Base-by-base conservation (phyloP, 2,329 filamentous ascomycete species). In the Aspergillus amoenus region DNA sequence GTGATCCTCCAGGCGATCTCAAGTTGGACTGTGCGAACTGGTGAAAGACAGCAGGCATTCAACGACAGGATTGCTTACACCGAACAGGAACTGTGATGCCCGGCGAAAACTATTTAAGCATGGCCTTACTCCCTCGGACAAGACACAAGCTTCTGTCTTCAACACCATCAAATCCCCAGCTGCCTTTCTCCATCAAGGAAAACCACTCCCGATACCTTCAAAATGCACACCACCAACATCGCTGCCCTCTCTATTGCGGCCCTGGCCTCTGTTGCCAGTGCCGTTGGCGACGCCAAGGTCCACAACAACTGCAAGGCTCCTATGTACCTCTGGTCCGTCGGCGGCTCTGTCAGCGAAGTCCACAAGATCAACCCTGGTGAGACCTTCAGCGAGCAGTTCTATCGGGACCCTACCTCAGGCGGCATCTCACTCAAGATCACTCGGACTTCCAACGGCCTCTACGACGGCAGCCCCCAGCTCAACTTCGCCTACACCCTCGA, bases 361-460 rank as follows among this genome's bases (percentile, higher is more conserved):
- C 63, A 72, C 41, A 71, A 63, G 34, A 62, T 79, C 56, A 44
- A 64, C 3, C 59, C 72, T 5, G 72, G 71, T 40, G 57, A 55
- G 11, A 62, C 50, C 45, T 79, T 76, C 66, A 68, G 63, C 15
- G 73, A 79, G 60, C 34, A 52, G 15, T 68, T 76, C 59, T 69
- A 64, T 62, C 66, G 68, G 46, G 73, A 77, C 52, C 59, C 68
- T 18, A 56, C 66, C 22, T 74, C 71, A 0, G 75, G 75, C n/a
- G 77, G 77, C 9, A 68, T 79, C 46, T 61, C 76, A 2, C 65
- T 79, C 47, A 79, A 78, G 67, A 71, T 79, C 60, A 73, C 76
- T 43, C 70, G 64, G 18, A 62, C 54, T 13, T 48, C 67, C 44
- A 66, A 75, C 53, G 75, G 75, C 5, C 59, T 77, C 44, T 74